A percentile compares a stretch with the other conserved stretches of the same genome.
These are phyloP conservation scores for Asclepias syriaca DNA, from an alignment of 257 asterid genomes.

Conservation along the genomic window DNA sequence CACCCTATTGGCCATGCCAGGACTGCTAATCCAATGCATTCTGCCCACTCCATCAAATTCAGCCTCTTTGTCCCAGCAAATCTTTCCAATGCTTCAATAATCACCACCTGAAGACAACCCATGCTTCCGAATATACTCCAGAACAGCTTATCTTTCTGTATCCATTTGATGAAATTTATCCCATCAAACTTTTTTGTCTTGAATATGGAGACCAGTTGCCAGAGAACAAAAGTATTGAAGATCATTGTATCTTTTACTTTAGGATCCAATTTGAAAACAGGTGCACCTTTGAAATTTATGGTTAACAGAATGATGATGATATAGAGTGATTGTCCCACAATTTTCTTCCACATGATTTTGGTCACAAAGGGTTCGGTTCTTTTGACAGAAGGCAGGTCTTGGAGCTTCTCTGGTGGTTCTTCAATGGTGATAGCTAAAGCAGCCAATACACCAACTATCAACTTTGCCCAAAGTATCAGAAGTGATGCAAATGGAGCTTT, in stretches of 20 bases:
- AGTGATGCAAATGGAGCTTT: conserved; percentile 58
- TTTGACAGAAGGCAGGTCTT: conserved; percentile 39
- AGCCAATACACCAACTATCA: conserved; percentile 68
- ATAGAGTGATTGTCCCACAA: conserved; percentile 53
- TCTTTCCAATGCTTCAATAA: conserved; percentile 19
- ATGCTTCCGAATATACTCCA: conserved; percentile 13
- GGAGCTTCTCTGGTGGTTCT: conserved; percentile 38
- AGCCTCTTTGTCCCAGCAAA: conserved; percentile 25
- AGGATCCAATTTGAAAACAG: conserved; percentile 28
- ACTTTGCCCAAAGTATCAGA: conserved; percentile 74
- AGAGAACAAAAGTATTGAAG: conserved; percentile 61
- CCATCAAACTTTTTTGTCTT: conserved; percentile 43
- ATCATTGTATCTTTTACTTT: conserved; percentile 45
- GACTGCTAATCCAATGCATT: conserved; percentile 20
- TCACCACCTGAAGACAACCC: conserved; percentile 21
- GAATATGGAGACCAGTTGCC: conserved; percentile 55
- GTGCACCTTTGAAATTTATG: conserved; percentile 47
- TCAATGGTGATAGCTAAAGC: conserved; percentile 64
- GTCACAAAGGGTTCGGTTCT: conserved; percentile 47
- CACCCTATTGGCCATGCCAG: conserved; percentile 27
- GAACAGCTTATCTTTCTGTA: conserved; percentile 23
- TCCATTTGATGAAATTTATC: conserved; percentile 46
- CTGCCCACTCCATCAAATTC: conserved; percentile 27
- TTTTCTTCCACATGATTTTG: conserved; percentile 55
- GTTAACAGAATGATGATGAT: conserved; percentile 42